A percentile compares a stretch with the other conserved stretches of the same genome.
Evolutionary conservation across 176 grass and related monocot species (phyloP).

Genomic region (Oryza meridionalis): DNA sequence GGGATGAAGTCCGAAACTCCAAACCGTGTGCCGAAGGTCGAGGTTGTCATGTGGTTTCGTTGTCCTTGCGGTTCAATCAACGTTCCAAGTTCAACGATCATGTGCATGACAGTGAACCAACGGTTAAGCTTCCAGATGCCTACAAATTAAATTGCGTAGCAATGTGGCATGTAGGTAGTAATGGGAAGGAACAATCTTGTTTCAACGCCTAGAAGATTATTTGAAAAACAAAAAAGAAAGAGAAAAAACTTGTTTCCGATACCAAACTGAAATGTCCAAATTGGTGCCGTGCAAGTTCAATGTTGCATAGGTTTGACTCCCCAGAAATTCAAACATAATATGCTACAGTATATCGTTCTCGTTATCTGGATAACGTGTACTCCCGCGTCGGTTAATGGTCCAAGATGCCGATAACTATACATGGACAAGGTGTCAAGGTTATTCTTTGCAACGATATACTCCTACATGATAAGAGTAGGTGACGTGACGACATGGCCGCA

Average conservation of each 20-base stretch:
- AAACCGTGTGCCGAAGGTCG: not conserved
- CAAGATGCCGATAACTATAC: too few relatives aligned
- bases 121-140: not conserved
- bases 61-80: not conserved
- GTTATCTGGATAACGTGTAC: not conserved
- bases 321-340: not conserved
- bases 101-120: conserved; percentile 4
- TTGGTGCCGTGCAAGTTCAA: not conserved
- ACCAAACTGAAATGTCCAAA: not conserved
- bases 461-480: too few relatives aligned
- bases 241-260: not conserved
- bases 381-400: not conserved
- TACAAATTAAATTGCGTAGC: not conserved
- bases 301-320: not conserved
- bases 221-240: too few relatives aligned
- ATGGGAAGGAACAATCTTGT: not conserved
- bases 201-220: not conserved
- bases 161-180: not conserved
- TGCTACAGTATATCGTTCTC: not conserved
- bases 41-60: not conserved
- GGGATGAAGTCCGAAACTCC: not conserved
- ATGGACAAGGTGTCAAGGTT: too few relatives aligned
- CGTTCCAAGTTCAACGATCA: not conserved
- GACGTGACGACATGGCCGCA: too few relatives aligned
- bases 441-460: too few relatives aligned